Base-by-base conservation (phyloP, 108 stramenopile genomes). In the Fistulifera pelliculosa region DNA sequence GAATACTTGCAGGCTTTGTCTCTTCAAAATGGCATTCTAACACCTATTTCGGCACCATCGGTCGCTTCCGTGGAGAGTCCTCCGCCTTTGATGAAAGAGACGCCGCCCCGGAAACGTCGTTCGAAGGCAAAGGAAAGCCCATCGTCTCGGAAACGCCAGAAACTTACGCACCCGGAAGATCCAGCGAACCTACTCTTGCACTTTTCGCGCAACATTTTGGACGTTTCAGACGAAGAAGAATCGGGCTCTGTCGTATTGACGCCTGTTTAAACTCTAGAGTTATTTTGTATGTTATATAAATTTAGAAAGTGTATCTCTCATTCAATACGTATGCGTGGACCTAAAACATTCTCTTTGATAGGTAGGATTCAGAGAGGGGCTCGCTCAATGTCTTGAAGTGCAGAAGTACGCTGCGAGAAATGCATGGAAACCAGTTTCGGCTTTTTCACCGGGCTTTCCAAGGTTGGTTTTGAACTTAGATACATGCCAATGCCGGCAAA, bases 1-100 rank as follows among this genome's bases (percentile, higher is more conserved):
- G 60, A 70, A 45, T 62, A 69, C 23, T 23, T 76, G 19, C 28
- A 61, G 6, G 1, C 23, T 17, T 4, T 38, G 19, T 52, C 49
- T 8, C n/a, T 8, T 3, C 15, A 26, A 12, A 6, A 2, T 7
- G 22, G 24, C 22, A 19, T 21, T 21, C 7, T 17, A 6, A 21
- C 44, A 19, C 16, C 44, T 6, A 11, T 45, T 45, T 4, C 6
- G 16, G 44, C 16, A 6, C 21, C 21, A n/a, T n/a, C n/a, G n/a
- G n/a, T n/a, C 21, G 21, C 11, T 21, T 4, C 11, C 3, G 7
- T 6, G 21, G 44, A 3, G 11, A 45, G 44, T 45, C 44, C 44
- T 6, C 44, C 44, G 11, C 4, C 11, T 11, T 45, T 45, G 44
- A 8, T 11, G 11, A 3, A 5, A 4, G 44, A 45, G 16, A 41